Evolutionary conservation across 257 asterid species (phyloP).

Genomic region (Catharanthus roseus): DNA sequence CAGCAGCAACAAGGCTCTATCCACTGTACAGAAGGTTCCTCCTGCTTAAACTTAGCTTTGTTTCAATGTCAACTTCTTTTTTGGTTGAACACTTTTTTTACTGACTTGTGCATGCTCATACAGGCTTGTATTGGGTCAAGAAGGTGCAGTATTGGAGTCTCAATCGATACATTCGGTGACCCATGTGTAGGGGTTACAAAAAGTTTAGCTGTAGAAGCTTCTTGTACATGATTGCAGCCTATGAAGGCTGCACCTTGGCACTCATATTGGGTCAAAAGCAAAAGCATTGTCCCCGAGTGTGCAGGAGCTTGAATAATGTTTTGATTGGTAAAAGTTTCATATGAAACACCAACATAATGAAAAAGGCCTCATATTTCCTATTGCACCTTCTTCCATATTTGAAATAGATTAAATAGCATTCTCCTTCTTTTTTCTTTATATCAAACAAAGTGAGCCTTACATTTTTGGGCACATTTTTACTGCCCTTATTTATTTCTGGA

Average conservation of each 20-base stretch:
- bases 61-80: not conserved
- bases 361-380: not conserved
- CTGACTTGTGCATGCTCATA: not conserved
- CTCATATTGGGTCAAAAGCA: not conserved
- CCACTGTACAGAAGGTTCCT: conserved; percentile 58
- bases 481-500: not conserved
- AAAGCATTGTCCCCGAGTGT: not conserved
- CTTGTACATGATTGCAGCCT: conserved; percentile 43
- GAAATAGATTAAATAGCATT: not conserved
- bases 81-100: not conserved
- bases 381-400: not conserved
- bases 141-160: conserved; percentile 66
- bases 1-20: conserved; percentile 52
- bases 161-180: conserved; percentile 56
- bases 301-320: not conserved
- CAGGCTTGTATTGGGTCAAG: conserved; percentile 81
- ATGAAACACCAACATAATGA: not conserved
- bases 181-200: conserved; percentile 61
- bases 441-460: not conserved
- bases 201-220: conserved; percentile 81
- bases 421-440: not conserved
- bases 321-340: not conserved
- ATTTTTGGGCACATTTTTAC: not conserved
- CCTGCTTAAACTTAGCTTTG: conserved; percentile 1
- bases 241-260: not conserved